Base-by-base conservation (phyloP, 2,329 filamentous ascomycete genomes). In the Coniochaeta prunicola region DNA sequence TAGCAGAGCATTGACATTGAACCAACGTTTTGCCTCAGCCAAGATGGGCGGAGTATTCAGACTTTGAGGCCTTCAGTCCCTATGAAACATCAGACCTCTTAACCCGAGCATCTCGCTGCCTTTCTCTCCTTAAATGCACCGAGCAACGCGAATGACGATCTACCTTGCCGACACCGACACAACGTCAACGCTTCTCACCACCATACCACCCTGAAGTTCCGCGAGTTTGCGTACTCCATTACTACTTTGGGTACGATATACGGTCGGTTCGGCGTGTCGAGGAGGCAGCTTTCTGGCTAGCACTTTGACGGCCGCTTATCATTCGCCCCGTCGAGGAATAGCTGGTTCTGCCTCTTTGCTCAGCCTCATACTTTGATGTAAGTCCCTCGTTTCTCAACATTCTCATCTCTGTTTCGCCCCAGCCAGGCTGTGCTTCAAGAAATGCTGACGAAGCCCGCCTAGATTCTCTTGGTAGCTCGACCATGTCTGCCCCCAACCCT, bases 401-500 rank as follows among this genome's bases (percentile, higher is more conserved):
- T 15, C 12, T 28, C 42, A 6, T 21, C 45, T 50, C n/a, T 17
- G 24, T 55, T 55, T 10, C 15, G 30, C 53, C 53, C 53, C 9
- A 34, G 33, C 15, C 30, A 55, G 53, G 53, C 53, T 55, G 53
- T 55, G 53, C 19, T 36, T 13, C 53, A 2, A 55, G 30, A 33
- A 13, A 36, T 55, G 53, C 53, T 55, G 33, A 55, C 53, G 30
- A 55, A 34, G 26, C 33, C 50, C 19, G 30, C 30, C 53, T 31
- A 55, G 53, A 50, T 2, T 50, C 24, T n/a, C 45, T 50, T 50
- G 24, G 45, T 50, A 26, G 17, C 45, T 26, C 33, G 15, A 15
- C 53, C 10, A 55, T 55, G 53, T 33, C 53, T 21, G 30, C 17
- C 19, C 2, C 53, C 28, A 28, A 60, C 61, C 42, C 45, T 57